Base-by-base conservation (phyloP, 352 stramenopile species). In the Phytophthora megakarya region DNA sequence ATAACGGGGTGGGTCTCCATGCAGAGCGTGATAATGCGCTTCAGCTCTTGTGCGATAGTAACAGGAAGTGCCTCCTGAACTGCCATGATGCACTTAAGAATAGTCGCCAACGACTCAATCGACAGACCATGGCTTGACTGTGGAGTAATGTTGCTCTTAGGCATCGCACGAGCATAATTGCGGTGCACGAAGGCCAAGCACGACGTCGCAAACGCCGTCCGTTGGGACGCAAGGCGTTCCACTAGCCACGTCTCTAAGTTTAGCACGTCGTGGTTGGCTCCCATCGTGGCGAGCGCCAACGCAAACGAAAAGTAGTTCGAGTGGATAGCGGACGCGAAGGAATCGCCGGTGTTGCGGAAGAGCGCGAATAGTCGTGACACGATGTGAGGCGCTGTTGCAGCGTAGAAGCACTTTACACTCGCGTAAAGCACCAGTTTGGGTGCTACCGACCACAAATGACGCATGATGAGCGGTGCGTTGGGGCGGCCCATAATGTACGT, bases 261-360 rank as follows among this genome's bases (percentile, higher is more conserved):
- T 32, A 96, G 70, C 37, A 93, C 85, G 47, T 96, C 85, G 58
- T 96, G 85, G 67, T 96, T 96, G 28, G 87, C 85, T 45, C 84
- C 87, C 73, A 96, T 91, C 11, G 89, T 87, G 9, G 87, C 87
- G 26, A 96, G 57, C 5, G 82, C 81, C 28, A 94, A 72, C 43
- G 84, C 85, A 72, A 96, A 94, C 62, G 87, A 94, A 53, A 92
- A 96, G 51, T 94, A 96, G 73, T 96, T 94, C 50, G 85, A 93
- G 67, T 93, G 81, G 50, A 96, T 92, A 48, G 84, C 81, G 18
- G 82, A 89, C 2, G 83, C 78, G 46, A 93, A 93, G 10, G 87
- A 67, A 46, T 96, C 87, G 47, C 84, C 85, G 11, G 87, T 96
- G 67, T 91, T 94, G 33, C 86, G 83, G 50, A 94, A 93, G 16